Conservation (phyloP, 768 basidiomycete species). For the Russula lepida region DNA sequence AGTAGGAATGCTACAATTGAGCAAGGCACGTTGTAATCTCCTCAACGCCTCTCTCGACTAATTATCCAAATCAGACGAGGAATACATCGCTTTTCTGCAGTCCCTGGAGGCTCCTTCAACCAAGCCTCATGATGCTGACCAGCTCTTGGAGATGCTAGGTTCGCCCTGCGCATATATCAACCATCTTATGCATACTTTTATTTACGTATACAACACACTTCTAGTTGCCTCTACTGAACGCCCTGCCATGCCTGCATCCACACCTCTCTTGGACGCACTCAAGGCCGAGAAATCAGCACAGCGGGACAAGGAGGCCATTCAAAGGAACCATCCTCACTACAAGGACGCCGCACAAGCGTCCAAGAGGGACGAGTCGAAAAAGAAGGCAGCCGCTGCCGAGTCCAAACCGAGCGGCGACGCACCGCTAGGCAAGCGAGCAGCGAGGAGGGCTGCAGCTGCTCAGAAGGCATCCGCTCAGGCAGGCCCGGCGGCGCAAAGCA, state of each 20-base stretch:
- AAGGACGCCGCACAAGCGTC: constrained; percentile 38
- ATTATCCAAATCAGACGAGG: constrained; percentile 48
- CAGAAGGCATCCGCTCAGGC: constrained; percentile 11
- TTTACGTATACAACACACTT: neutral
- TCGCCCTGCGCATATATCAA: constrained; percentile 21
- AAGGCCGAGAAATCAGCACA: constrained; percentile 68
- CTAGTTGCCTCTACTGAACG: constrained; percentile 60
- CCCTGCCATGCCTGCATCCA: constrained; percentile 61
- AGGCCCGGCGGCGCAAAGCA: neutral
- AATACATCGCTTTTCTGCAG: constrained; percentile 75
- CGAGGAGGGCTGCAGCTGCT: constrained; percentile 26
- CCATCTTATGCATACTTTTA: neutral
- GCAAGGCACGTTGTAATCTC: constrained; percentile 46
- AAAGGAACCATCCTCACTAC: constrained; percentile 67
- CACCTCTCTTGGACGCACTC: constrained; percentile 88
- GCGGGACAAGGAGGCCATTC: constrained; percentile 64
- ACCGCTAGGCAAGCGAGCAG: constrained; percentile 31
- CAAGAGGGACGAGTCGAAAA: constrained; percentile 35
- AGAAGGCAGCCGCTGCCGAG: constrained; percentile 26
- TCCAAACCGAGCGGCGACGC: constrained; percentile 21
- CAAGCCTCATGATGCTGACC: constrained; percentile 46
- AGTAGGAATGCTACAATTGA: constrained; percentile 82
- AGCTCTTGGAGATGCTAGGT: constrained; percentile 55
- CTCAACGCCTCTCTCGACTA: neutral
- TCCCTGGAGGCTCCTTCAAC: constrained; percentile 46